These are phyloP conservation scores for Tilletia setariae DNA, from an alignment of 1,284 basidiomycete genomes.

Conservation along the genomic window DNA sequence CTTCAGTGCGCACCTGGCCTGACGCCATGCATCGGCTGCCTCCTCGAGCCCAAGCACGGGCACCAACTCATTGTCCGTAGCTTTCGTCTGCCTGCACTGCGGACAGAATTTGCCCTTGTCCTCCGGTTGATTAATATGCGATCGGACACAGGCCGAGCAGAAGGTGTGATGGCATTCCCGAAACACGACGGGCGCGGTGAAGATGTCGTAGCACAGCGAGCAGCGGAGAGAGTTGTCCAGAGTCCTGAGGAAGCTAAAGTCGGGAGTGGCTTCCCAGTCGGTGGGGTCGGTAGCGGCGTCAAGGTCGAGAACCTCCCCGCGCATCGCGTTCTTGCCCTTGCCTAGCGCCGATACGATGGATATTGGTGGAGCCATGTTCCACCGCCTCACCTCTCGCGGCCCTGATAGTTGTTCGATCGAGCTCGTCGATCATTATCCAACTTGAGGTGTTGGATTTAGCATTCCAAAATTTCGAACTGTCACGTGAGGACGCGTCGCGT, in stretches of 20 bases:
- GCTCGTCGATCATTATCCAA: no score
- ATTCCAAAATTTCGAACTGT: no score
- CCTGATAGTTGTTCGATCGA: not conserved
- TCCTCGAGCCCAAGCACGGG: conserved; percentile 41
- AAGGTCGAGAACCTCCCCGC: conserved; percentile 16
- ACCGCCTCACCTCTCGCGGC: not conserved
- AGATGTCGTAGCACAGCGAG: conserved; percentile 50
- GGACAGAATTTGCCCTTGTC: conserved; percentile 44
- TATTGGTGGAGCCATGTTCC: conserved; percentile 1
- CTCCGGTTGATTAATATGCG: conserved; percentile 49
- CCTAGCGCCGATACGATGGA: conserved; percentile 5
- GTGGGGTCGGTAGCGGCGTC: conserved; percentile 44
- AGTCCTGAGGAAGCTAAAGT: conserved; percentile 31
- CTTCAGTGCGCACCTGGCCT: conserved; percentile 21
- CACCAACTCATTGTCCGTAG: conserved; percentile 44
- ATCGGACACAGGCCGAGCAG: conserved; percentile 50
- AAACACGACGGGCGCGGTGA: conserved; percentile 45
- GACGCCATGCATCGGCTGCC: conserved; percentile 42
- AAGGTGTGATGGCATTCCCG: conserved; percentile 46
- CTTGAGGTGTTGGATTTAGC: no score
- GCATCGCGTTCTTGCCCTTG: not conserved
- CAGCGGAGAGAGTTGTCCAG: conserved; percentile 45
- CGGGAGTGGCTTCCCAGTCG: conserved; percentile 36
- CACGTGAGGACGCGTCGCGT: no score
- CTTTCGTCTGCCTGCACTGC: conserved; percentile 49